Conservation (phyloP, 495 filamentous ascomycete species). For the Xylaria grammica region DNA sequence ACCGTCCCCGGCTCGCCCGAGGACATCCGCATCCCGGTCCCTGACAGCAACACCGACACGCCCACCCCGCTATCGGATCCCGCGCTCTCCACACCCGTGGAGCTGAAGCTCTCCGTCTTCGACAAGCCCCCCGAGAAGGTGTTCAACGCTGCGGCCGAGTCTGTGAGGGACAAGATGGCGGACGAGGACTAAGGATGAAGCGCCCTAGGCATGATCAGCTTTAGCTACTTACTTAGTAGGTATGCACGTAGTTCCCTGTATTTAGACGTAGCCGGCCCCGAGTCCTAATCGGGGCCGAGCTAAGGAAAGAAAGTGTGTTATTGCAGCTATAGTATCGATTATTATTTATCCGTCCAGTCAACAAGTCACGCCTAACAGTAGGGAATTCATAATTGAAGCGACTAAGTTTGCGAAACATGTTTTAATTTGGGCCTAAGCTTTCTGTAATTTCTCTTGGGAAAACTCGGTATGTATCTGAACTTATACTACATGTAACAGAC, state of each 20-base stretch:
- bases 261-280: not conserved
- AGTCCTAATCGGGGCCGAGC: too few species aligned
- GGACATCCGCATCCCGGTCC: slow-evolving; percentile 82
- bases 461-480: slow-evolving; percentile 14
- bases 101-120: slow-evolving; percentile 28
- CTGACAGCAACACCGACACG: slow-evolving; percentile 40
- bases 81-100: slow-evolving; percentile 41
- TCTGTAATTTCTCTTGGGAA: slow-evolving; percentile 12
- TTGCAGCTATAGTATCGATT: slow-evolving; percentile 2
- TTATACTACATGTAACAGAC: slow-evolving; percentile 17
- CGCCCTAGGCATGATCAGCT: not conserved
- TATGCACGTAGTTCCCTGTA: not conserved
- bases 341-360: not conserved
- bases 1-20: slow-evolving; percentile 72
- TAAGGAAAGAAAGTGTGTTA: too few species aligned
- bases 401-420: too few species aligned
- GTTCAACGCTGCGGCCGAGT: slow-evolving; percentile 50
- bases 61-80: slow-evolving; percentile 30
- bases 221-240: not conserved
- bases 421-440: not conserved
- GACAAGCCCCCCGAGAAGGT: slow-evolving; percentile 50
- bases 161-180: slow-evolving; percentile 51
- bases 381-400: too few species aligned
- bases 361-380: too few species aligned
- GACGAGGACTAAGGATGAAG: slow-evolving; percentile 48